phyloP scores from a whole-genome alignment of 1,284 basidiomycete genomes.

The Ceratorhiza oryzae-sativae region DNA sequence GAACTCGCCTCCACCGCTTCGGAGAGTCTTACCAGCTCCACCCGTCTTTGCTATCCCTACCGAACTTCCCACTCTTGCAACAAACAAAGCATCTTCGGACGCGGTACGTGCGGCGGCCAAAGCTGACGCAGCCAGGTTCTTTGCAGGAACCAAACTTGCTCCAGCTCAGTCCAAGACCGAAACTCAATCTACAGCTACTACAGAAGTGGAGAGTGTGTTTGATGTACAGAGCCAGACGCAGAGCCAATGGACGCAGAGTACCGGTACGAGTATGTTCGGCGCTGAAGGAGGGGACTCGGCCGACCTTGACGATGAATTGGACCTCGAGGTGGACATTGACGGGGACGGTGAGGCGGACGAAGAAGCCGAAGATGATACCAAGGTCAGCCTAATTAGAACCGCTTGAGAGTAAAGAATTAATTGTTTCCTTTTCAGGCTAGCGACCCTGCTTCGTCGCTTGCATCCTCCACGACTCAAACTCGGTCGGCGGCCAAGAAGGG shows the following conservation, averaged over 20 bases:
- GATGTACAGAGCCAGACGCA: constrained; percentile 22
- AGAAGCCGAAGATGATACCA: constrained; percentile 2
- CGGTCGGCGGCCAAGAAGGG: constrained; percentile 48
- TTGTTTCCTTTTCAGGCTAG: constrained; percentile 2
- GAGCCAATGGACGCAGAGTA: constrained; percentile 3
- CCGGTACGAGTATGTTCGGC: constrained; percentile 2
- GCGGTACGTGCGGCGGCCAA: constrained; percentile 25
- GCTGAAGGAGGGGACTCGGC: constrained; percentile 1
- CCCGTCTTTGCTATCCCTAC: constrained; percentile 8
- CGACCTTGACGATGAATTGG: constrained; percentile 34
- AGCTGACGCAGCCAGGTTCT: constrained; percentile 33
- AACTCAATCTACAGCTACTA: constrained; percentile 22
- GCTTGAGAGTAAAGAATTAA: not conserved
- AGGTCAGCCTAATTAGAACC: not conserved
- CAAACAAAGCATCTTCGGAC: not conserved
- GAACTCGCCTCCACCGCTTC: constrained; percentile 26
- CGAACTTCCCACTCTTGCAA: not conserved
- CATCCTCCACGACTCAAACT: constrained; percentile 37
- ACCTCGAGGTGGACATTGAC: constrained; percentile 23
- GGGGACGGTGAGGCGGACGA: constrained; percentile 11
- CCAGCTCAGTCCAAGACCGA: constrained; percentile 17
- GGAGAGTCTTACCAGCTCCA: constrained; percentile 10
- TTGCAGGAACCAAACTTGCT: constrained; percentile 31
- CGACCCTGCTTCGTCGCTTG: constrained; percentile 23
- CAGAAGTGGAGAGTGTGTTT: constrained; percentile 30